Percentiles rank a stretch among this genome's conserved stretches.
Conservation (phyloP, 805 yeast genomes). For the Starmerella scarabaei region DNA sequence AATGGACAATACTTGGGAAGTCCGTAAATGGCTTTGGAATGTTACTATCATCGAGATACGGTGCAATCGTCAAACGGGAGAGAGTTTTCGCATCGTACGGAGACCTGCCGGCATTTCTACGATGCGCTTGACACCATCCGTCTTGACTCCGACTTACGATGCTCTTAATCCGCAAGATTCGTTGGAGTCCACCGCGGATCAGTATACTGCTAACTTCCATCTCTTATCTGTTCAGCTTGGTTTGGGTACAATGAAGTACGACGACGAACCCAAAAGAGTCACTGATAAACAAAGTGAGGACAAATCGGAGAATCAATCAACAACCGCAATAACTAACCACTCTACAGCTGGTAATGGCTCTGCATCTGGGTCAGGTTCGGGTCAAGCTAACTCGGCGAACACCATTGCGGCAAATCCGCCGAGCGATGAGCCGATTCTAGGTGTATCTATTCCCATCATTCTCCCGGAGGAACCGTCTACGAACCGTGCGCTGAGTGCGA, state of each 20-base stretch:
- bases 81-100: constrained; percentile 38
- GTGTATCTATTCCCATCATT: constrained; percentile 26
- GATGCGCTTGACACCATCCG: constrained; percentile 12
- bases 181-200: background rate
- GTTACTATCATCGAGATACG: constrained; percentile 43
- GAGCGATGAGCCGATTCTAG: background rate
- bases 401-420: background rate
- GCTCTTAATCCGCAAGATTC: background rate
- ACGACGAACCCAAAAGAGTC: background rate
- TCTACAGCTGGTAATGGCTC: background rate
- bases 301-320: background rate
- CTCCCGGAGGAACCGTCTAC: constrained; percentile 38
- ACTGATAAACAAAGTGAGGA: background rate
- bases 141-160: background rate
- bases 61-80: constrained; percentile 41
- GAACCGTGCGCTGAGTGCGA: constrained; percentile 42
- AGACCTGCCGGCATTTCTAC: constrained; percentile 50
- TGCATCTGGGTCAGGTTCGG: background rate
- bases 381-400: background rate
- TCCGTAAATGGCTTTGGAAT: constrained; percentile 48
- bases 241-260: constrained; percentile 7
- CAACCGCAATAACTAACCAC: background rate
- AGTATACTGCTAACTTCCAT: constrained; percentile 14
- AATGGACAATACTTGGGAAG: constrained; percentile 20
- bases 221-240: constrained; percentile 14